Percentiles rank a stretch among this genome's conserved stretches.
These are phyloP conservation scores for Suhomyces faveliae DNA, from an alignment of 805 yeast genomes.

Conservation along the genomic window DNA sequence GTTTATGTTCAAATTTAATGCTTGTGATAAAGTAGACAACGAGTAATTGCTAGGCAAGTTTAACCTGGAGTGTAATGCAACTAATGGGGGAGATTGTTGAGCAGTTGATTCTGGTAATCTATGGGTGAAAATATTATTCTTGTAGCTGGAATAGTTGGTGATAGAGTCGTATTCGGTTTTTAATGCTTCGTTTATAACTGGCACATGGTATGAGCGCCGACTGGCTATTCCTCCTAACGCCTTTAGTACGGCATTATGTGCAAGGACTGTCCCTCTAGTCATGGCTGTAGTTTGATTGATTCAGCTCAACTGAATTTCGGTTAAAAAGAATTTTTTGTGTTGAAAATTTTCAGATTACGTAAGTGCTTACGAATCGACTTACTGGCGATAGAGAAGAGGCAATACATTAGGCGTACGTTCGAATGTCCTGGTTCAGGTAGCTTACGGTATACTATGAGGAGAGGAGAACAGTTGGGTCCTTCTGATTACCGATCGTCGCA, in stretches of 20 bases:
- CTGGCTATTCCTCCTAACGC: constrained; percentile 6
- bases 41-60: constrained; percentile 56
- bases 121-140: constrained; percentile 41
- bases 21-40: constrained; percentile 71
- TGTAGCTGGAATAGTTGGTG: constrained; percentile 41
- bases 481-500: too few relatives aligned
- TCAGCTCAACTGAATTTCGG: background rate
- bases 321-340: constrained; percentile 1
- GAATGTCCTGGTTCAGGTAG: too few relatives aligned
- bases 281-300: constrained; percentile 1
- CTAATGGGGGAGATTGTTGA: constrained; percentile 65
- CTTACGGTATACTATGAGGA: too few relatives aligned
- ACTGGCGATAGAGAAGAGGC: background rate
- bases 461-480: too few relatives aligned
- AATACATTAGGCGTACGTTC: too few relatives aligned
- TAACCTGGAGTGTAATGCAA: constrained; percentile 76
- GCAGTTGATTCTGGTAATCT: constrained; percentile 47
- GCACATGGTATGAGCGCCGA: constrained; percentile 4
- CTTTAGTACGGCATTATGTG: background rate
- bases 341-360: constrained; percentile 10
- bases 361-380: background rate
- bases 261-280: constrained; percentile 3
- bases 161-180: constrained; percentile 31
- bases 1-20: constrained; percentile 59
- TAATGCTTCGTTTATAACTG: constrained; percentile 14